Evolutionary conservation across 371 early-diverging fungal species (phyloP), one percentile per base, ranked within the genome.

Genomic region (Chytridium lagenaria): DNA sequence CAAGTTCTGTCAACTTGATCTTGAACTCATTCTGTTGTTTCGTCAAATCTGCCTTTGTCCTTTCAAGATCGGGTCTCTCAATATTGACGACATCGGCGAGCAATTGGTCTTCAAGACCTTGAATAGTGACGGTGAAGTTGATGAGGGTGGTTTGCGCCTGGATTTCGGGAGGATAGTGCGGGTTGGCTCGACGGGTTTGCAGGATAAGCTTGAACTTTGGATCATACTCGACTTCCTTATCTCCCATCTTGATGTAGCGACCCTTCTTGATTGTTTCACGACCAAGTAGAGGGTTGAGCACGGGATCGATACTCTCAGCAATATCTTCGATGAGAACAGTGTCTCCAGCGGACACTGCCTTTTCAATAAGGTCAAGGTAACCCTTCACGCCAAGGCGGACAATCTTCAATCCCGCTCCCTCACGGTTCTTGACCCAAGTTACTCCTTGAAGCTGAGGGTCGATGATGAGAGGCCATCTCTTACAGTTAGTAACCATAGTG

Each of bases 11-110:
- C 68, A 89, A 72, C 67, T 81, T 82, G 73, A 89, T 88, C 73
- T 89, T 89, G 81, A 89, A 89, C 77, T 89, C 89, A 72, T 89
- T 89, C 70, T 89, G 89, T 71, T 89, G 88, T 74, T 87, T 87
- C 30, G 89, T 88, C 65, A 89, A 73, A 1, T 89, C 88, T 1
- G 88, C 88, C 71, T 88, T 89, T 0, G 87, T 88, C 39, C 69
- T 73, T 68, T 89, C 89, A 50, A 89, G 75, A 72, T 89, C 89
- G 0, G 88, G 84, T 12, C 89, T 78, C 72, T 89, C 89, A 67
- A 84, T 83, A 69, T 89, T 89, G 36, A 89, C 89, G 37, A 89
- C 89, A 75, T 89, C 89, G 16, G 88, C 89, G 36, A 89, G 78
- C 15, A 89, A 77, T 75, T 89, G 89, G 76, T 89, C 89, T 64